Percentiles rank a stretch among this genome's conserved stretches.
These are phyloP conservation scores for Ogataea neopini DNA, from an alignment of 805 yeast genomes.

Conservation along the genomic window DNA sequence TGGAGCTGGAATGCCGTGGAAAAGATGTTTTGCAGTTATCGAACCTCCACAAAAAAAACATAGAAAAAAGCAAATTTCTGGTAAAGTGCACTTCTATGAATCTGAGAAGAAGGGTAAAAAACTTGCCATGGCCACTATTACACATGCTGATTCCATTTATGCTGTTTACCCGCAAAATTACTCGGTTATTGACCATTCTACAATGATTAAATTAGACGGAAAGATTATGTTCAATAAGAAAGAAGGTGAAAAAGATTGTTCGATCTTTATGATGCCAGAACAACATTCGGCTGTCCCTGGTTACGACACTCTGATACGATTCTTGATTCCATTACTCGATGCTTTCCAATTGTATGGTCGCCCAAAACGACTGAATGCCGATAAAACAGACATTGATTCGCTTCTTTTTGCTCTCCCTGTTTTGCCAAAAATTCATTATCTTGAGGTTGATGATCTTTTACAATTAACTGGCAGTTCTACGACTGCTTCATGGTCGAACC, in stretches of 20 bases:
- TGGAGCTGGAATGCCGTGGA: conserved; percentile 98
- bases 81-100: conserved; percentile 79
- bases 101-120: conserved; percentile 74
- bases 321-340: conserved; percentile 72
- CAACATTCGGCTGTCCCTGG: conserved; percentile 81
- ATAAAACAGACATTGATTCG: conserved; percentile 64
- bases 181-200: conserved; percentile 77
- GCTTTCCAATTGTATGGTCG: conserved; percentile 80
- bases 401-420: conserved; percentile 82
- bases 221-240: conserved; percentile 59
- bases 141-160: conserved; percentile 67
- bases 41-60: conserved; percentile 61
- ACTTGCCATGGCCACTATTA: conserved; percentile 76
- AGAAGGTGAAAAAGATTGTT: conserved; percentile 53
- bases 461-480: conserved; percentile 39
- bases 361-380: conserved; percentile 73
- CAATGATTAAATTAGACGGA: conserved; percentile 89
- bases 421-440: conserved; percentile 71
- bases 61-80: conserved; percentile 51
- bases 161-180: conserved; percentile 93
- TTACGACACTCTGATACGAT: conserved; percentile 80
- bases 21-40: conserved; percentile 86
- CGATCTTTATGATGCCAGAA: conserved; percentile 81
- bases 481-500: conserved; percentile 49
- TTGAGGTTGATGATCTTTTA: conserved; percentile 61